These are phyloP conservation scores for Taphrina communis DNA, from an alignment of 1,139 yeast species.

Conservation along the genomic window DNA sequence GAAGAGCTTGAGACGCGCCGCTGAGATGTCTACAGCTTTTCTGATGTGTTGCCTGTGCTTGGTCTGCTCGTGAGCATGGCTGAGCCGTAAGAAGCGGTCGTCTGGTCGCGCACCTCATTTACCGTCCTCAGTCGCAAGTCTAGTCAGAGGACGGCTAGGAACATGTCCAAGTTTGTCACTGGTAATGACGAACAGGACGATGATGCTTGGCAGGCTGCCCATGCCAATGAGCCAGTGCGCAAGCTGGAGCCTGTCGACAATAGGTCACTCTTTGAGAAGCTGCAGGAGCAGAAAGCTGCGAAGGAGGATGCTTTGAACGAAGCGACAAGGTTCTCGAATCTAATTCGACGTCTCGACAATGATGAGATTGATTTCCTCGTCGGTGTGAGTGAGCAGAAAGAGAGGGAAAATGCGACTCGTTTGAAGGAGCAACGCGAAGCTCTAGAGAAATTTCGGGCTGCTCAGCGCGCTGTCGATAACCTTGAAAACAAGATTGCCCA, in stretches of 20 bases:
- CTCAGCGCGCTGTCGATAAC: slow-evolving; percentile 22
- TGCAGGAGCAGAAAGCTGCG: slow-evolving; percentile 47
- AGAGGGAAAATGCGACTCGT: slow-evolving; percentile 42
- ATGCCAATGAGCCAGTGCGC: slow-evolving; percentile 6
- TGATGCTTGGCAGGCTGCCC: slow-evolving; percentile 13
- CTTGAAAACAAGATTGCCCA: slow-evolving; percentile 5
- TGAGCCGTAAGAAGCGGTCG: too few species aligned
- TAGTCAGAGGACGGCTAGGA: not conserved
- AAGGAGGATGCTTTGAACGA: slow-evolving; percentile 47
- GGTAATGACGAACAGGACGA: slow-evolving; percentile 22
- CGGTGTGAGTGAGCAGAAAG: slow-evolving; percentile 45
- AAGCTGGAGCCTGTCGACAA: slow-evolving; percentile 40
- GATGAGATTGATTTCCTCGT: slow-evolving; percentile 48
- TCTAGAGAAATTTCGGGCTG: slow-evolving; percentile 44
- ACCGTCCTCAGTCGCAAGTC: too few species aligned
- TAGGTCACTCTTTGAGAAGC: slow-evolving; percentile 46
- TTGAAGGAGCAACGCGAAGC: slow-evolving; percentile 43
- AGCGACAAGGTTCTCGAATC: slow-evolving; percentile 45
- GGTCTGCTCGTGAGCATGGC: too few species aligned
- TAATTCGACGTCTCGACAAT: slow-evolving; percentile 47
- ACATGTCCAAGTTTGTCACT: slow-evolving; percentile 15
- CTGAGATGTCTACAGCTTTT: too few species aligned
- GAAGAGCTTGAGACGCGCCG: too few species aligned
- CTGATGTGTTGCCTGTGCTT: too few species aligned
- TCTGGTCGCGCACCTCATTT: too few species aligned